phyloP scores from a whole-genome alignment of 192 early-diverging fungal species.

The Coemansia sp. region DNA sequence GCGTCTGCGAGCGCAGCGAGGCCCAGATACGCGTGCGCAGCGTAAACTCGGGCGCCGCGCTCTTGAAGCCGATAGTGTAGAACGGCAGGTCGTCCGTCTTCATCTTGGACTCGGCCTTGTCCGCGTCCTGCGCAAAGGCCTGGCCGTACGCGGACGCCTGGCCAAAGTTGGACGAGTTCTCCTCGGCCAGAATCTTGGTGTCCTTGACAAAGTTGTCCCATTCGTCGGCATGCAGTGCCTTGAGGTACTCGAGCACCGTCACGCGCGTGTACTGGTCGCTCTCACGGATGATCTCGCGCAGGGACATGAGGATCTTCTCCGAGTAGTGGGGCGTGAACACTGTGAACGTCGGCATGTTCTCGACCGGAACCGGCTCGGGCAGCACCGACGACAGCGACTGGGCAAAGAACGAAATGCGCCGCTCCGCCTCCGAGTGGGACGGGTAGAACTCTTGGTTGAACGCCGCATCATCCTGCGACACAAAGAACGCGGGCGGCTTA shows the following conservation, averaged over 20 bases:
- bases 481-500: slow-evolving; percentile 71
- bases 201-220: slow-evolving; percentile 92
- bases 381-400: slow-evolving; percentile 77
- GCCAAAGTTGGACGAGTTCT: slow-evolving; percentile 53
- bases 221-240: slow-evolving; percentile 71
- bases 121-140: slow-evolving; percentile 45
- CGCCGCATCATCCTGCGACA: slow-evolving; percentile 66
- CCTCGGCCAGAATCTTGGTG: slow-evolving; percentile 71
- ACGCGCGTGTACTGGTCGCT: slow-evolving; percentile 75
- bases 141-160: slow-evolving; percentile 48
- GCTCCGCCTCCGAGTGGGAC: slow-evolving; percentile 70
- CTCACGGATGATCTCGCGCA: slow-evolving; percentile 79
- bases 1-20: slow-evolving; percentile 75
- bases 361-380: slow-evolving; percentile 70
- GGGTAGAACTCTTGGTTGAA: slow-evolving; percentile 69
- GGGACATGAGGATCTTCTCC: slow-evolving; percentile 75
- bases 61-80: slow-evolving; percentile 77
- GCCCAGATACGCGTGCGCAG: slow-evolving; percentile 86
- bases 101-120: slow-evolving; percentile 56
- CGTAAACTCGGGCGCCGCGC: slow-evolving; percentile 71
- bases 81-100: slow-evolving; percentile 77
- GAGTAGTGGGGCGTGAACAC: slow-evolving; percentile 81
- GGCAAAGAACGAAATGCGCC: slow-evolving; percentile 80
- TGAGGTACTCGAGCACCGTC: slow-evolving; percentile 75
- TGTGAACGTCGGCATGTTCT: slow-evolving; percentile 80